Evolutionary conservation across 2,329 filamentous ascomycete genomes (phyloP), one percentile per base, ranked within the genome.

Genomic region (Pseudogymnoascus sp.): DNA sequence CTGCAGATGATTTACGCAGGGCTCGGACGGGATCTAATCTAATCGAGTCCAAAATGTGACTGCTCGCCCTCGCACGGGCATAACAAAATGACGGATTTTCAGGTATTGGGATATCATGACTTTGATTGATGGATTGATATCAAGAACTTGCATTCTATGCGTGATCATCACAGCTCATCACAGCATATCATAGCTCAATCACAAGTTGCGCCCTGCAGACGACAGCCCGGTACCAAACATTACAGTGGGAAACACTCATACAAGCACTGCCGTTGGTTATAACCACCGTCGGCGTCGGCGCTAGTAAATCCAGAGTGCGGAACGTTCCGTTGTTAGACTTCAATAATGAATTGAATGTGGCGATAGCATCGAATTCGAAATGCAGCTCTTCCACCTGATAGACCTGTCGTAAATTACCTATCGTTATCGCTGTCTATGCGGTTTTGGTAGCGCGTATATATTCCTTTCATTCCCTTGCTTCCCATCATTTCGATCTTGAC

Each of bases 301-400:
- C 48, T 55, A 55, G 29, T 35, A 33, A 21, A 33, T 55, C n/a
- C 29, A 33, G 3, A 17, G 29, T 12, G 48, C 48, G 48, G 48
- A 55, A 55, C 29, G 48, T 55, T 55, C 48, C 29, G 48, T 21
- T 55, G 48, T 55, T 55, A 55, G 48, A 55, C 48, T 55, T 35
- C 48, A 21, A 33, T 8, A 21, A 35, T 55, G 48, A 55, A 55
- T 55, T 55, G 29, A 33, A 55, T 35, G 48, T 55, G 48, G 48
- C 29, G 15, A 55, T 35, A 8, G 29, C 48, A 17, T 55, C 48
- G 48, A 55, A 33, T 48, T 33, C 17, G 48, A 31, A 55, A 55
- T 55, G 29, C 48, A 15, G 8, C 44, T 55, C 29, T 10, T 7
- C 27, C 42, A 29, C 27, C 27, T 27, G 33, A 17, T 33, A 55